Evolutionary conservation across 306 rosid genomes (phyloP), one percentile per base, ranked within the genome.

Genomic region (Senna siamea): DNA sequence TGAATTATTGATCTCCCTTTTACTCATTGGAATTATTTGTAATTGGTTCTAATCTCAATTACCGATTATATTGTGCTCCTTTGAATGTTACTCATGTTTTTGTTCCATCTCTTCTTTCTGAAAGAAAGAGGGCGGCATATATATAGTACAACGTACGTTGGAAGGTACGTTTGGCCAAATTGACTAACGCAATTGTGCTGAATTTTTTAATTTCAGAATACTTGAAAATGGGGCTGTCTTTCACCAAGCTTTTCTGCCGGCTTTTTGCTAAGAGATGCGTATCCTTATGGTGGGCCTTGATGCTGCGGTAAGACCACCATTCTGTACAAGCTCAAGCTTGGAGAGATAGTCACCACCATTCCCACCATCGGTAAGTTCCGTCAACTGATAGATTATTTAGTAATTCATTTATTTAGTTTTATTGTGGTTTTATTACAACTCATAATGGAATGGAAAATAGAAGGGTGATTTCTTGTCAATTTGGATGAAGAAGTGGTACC

Each of bases 191-290:
- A 20, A 35, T 74, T 52, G 51, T 35, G 43, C 34, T 74, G n/a
- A 48, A 48, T n/a, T n/a, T 72, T 18, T 43, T 58, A 32, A 30
- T 22, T 74, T 66, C 52, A 60, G 48, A 35, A 65, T 76, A 85
- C 71, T 79, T 69, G 77, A 83, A 86, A 77, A 92, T 92, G 97
- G 97, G 97, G 66, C 81, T 92, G 37, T 92, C 97, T 37, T 92
- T 92, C 88, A 88, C 96, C 55, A 92, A 92, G 93, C 90, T 92
- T 0, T 92, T 92, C 78, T 86, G 93, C 79, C 91, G 97, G 68
- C 72, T 92, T n/a, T 92, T 92, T 56, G 97, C 97, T 17, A 89
- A 92, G 97, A 92, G 96, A 92, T 92, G 97, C 89, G 97, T 48
- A 92, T 92, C 35, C 96, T 92, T 35, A 92, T 92, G 97, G 97